Conservation (phyloP, 1,284 basidiomycete genomes). For the Anthracocystis panici-leucophaei region DNA sequence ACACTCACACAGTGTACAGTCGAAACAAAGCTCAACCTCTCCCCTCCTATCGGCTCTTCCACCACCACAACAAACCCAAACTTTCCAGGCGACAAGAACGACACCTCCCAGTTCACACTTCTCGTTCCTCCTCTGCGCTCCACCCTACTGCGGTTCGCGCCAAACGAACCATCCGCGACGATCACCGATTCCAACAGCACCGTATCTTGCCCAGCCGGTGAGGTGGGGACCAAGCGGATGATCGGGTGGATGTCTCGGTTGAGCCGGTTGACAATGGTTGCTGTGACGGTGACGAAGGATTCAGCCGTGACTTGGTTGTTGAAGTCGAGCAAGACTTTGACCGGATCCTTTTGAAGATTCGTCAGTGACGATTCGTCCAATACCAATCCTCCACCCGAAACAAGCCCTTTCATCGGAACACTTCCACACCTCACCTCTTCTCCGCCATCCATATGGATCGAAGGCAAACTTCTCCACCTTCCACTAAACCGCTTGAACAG, state of each 20-base stretch:
- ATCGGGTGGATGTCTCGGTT: conserved; percentile 23
- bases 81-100: conserved; percentile 26
- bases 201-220: conserved; percentile 1
- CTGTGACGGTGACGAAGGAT: conserved; percentile 11
- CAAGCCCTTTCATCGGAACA: conserved; percentile 13
- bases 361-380: conserved; percentile 10
- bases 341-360: conserved; percentile 15
- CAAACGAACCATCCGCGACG: conserved; percentile 30
- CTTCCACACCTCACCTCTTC: conserved; percentile 11
- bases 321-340: conserved; percentile 18
- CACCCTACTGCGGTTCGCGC: neutral
- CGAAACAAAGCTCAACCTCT: conserved; percentile 20
- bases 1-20: conserved; percentile 11
- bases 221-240: conserved; percentile 39
- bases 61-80: conserved; percentile 33
- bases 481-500: conserved; percentile 79
- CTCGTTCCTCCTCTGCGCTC: conserved; percentile 4
- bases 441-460: neutral
- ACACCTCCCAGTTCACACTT: conserved; percentile 17
- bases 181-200: conserved; percentile 16
- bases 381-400: conserved; percentile 15
- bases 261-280: conserved; percentile 22
- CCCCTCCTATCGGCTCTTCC: conserved; percentile 15
- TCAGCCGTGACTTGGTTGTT: conserved; percentile 16
- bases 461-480: conserved; percentile 76